A percentile compares a stretch with the other conserved stretches of the same genome.
These are phyloP conservation scores for Rosellinia necatrix DNA, from an alignment of 2,329 filamentous ascomycete species.

Conservation along the genomic window DNA sequence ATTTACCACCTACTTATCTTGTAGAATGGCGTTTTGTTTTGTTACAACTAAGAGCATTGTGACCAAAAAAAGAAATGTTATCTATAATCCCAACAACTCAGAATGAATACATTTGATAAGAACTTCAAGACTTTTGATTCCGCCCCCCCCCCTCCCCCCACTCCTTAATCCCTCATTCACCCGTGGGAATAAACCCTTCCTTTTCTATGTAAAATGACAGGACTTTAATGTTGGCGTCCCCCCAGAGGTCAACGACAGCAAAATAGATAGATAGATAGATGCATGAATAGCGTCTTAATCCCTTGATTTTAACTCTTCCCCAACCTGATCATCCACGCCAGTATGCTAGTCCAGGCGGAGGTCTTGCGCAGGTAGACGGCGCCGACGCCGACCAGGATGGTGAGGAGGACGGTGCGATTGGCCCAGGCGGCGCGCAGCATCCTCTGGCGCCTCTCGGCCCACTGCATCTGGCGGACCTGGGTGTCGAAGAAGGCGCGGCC, in stretches of 20 bases:
- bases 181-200: background rate
- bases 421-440: slow-evolving; percentile 59
- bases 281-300: no score
- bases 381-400: slow-evolving; percentile 68
- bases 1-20: no score
- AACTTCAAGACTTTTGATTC: background rate
- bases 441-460: slow-evolving; percentile 63
- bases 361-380: slow-evolving; percentile 69
- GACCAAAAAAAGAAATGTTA: no score
- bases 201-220: background rate
- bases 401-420: slow-evolving; percentile 68
- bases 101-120: background rate
- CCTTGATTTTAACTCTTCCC: background rate
- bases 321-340: slow-evolving; percentile 28
- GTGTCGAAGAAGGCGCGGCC: slow-evolving; percentile 70
- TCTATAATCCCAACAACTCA: no score
- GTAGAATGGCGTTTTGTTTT: no score
- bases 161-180: background rate
- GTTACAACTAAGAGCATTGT: no score
- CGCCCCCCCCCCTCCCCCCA: background rate
- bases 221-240: background rate
- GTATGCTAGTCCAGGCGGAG: slow-evolving; percentile 37
- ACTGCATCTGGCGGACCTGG: slow-evolving; percentile 74
- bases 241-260: background rate
- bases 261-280: no score